phyloP scores from a whole-genome alignment of 768 basidiomycete genomes.

The Naganishia vishniacii region DNA sequence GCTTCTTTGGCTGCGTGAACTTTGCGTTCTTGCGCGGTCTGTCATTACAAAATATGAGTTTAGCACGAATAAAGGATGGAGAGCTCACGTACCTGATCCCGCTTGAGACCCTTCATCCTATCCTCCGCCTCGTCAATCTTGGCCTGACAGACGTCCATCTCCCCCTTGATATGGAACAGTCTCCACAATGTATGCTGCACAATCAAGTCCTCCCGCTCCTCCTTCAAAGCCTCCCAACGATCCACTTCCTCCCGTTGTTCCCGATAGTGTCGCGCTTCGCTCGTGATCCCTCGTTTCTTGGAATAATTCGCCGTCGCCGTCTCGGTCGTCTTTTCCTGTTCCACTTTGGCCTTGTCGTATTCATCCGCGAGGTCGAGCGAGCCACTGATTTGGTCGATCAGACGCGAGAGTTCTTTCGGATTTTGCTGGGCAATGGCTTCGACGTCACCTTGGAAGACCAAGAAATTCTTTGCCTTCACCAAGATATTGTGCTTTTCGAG shows the following conservation, averaged over 20 bases:
- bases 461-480: constrained; percentile 98
- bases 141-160: constrained; percentile 65
- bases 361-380: constrained; percentile 81
- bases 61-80: no score
- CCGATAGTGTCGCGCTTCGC: constrained; percentile 94
- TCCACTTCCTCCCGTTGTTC: constrained; percentile 93
- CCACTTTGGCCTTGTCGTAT: constrained; percentile 82
- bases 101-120: constrained; percentile 62
- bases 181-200: constrained; percentile 78
- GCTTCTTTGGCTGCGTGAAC: constrained; percentile 69
- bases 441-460: constrained; percentile 98
- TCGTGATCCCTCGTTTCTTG: constrained; percentile 84
- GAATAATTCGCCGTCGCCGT: constrained; percentile 91
- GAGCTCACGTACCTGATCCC: constrained; percentile 55
- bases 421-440: constrained; percentile 96
- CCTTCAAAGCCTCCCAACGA: constrained; percentile 69
- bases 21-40: constrained; percentile 55
- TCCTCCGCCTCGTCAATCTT: constrained; percentile 69
- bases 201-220: constrained; percentile 75
- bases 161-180: constrained; percentile 80
- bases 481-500: constrained; percentile 87
- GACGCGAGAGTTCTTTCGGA: constrained; percentile 75
- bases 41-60: no score
- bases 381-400: constrained; percentile 93
- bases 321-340: constrained; percentile 84